Conservation (phyloP, 768 basidiomycete species). For the Mycena alexandri region DNA sequence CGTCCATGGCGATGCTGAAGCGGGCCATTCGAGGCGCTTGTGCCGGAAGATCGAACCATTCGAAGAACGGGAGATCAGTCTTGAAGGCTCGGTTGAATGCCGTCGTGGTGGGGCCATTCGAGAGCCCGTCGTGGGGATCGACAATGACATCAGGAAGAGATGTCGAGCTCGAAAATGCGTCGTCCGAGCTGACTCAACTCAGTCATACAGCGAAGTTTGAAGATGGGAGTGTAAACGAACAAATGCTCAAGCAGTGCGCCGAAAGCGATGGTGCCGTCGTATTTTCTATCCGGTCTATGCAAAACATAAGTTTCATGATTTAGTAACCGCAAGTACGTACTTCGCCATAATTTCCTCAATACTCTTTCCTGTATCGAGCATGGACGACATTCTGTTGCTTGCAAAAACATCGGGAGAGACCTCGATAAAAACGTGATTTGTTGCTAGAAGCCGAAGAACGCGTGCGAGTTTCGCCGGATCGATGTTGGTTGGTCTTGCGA, state of each 20-base stretch:
- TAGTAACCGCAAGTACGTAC: background rate
- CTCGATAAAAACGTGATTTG: slow-evolving; percentile 45
- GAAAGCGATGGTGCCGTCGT: slow-evolving; percentile 1
- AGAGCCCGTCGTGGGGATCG: background rate
- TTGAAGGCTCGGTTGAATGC: slow-evolving; percentile 15
- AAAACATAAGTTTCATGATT: slow-evolving; percentile 1
- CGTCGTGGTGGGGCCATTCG: background rate
- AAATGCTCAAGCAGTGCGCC: slow-evolving; percentile 13
- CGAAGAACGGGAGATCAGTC: background rate
- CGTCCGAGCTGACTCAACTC: background rate
- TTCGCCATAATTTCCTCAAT: background rate
- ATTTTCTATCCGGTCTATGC: slow-evolving; percentile 8
- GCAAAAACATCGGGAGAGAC: slow-evolving; percentile 44
- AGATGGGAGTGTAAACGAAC: background rate
- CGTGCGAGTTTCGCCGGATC: slow-evolving; percentile 35
- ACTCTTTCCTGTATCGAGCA: slow-evolving; percentile 41
- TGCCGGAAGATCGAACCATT: slow-evolving; percentile 2
- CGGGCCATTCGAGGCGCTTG: background rate
- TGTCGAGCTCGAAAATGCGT: background rate
- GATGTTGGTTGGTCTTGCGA: slow-evolving; percentile 10
- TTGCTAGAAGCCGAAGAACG: slow-evolving; percentile 46
- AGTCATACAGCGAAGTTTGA: too few species aligned
- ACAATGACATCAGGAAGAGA: background rate
- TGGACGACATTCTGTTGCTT: slow-evolving; percentile 43
- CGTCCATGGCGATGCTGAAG: background rate